Conservation (phyloP, 2,329 filamentous ascomycete genomes). For the Aspergillus fumigatus region DNA sequence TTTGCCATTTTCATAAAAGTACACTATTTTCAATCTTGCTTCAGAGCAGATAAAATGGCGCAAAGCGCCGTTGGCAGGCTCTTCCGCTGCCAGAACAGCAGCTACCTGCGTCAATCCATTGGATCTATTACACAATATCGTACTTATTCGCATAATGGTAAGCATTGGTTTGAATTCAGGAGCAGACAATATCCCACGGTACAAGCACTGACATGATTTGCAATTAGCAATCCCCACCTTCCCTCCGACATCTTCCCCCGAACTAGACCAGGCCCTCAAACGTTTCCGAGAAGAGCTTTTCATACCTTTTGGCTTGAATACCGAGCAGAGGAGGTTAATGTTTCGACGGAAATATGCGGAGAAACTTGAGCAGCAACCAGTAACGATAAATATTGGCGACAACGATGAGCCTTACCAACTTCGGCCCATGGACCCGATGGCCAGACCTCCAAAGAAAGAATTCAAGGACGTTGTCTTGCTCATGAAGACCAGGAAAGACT, state of each 20-base stretch:
- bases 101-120: conserved; percentile 28
- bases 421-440: conserved; percentile 30
- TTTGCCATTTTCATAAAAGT: background rate
- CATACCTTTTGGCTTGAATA: conserved; percentile 37
- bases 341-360: conserved; percentile 34
- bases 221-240: conserved; percentile 36
- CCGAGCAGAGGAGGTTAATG: conserved; percentile 36
- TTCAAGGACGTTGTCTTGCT: conserved; percentile 27
- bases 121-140: conserved; percentile 29
- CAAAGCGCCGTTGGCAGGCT: conserved; percentile 35
- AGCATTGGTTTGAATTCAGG: background rate
- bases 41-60: conserved; percentile 31
- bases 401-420: conserved; percentile 37
- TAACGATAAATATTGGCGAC: conserved; percentile 36
- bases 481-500: conserved; percentile 36
- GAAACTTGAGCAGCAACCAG: conserved; percentile 35
- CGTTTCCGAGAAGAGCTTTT: conserved; percentile 43
- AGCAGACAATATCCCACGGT: background rate
- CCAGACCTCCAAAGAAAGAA: conserved; percentile 32
- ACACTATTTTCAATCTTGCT: background rate
- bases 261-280: conserved; percentile 38
- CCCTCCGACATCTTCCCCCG: conserved; percentile 33
- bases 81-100: conserved; percentile 33
- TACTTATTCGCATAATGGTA: conserved; percentile 30
- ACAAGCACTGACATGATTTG: background rate